A percentile compares a stretch with the other conserved stretches of the same genome.
These are phyloP conservation scores for Buxus sempervirens DNA, from an alignment of 164 flowering plant species.

Conservation along the genomic window DNA sequence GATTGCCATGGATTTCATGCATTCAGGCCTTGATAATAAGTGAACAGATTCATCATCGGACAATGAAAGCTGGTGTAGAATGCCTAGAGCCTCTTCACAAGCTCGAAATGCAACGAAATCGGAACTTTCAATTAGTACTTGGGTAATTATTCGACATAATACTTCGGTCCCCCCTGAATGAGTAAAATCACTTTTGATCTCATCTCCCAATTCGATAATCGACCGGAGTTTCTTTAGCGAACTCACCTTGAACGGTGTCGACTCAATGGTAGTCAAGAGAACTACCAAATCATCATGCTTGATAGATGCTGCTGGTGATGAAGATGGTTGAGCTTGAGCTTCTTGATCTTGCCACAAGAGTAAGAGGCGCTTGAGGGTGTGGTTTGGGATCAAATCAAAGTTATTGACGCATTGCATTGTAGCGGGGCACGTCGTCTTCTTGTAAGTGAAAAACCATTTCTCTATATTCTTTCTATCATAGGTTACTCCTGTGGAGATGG, in stretches of 20 bases:
- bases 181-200: slow-evolving; percentile 31
- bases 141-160: slow-evolving; percentile 31
- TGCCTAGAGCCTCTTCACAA: slow-evolving; percentile 59
- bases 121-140: slow-evolving; percentile 25
- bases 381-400: slow-evolving; percentile 54
- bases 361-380: slow-evolving; percentile 66
- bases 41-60: slow-evolving; percentile 21
- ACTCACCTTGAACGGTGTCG: slow-evolving; percentile 57
- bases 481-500: slow-evolving; percentile 63
- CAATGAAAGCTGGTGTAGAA: slow-evolving; percentile 34
- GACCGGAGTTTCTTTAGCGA: slow-evolving; percentile 44
- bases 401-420: slow-evolving; percentile 49
- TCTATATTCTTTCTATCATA: slow-evolving; percentile 61
- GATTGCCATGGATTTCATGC: slow-evolving; percentile 38
- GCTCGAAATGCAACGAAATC: slow-evolving; percentile 51
- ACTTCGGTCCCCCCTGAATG: slow-evolving; percentile 43
- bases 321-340: neutral
- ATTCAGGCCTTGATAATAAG: slow-evolving; percentile 37
- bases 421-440: slow-evolving; percentile 65
- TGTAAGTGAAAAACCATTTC: slow-evolving; percentile 55
- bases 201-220: slow-evolving; percentile 26
- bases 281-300: slow-evolving; percentile 35
- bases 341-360: slow-evolving; percentile 32
- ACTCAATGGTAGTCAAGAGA: slow-evolving; percentile 29
- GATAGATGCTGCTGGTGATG: slow-evolving; percentile 14